These are phyloP conservation scores for Vaccinium darrowii DNA, from an alignment of 148 eudicot species.

Conservation along the genomic window DNA sequence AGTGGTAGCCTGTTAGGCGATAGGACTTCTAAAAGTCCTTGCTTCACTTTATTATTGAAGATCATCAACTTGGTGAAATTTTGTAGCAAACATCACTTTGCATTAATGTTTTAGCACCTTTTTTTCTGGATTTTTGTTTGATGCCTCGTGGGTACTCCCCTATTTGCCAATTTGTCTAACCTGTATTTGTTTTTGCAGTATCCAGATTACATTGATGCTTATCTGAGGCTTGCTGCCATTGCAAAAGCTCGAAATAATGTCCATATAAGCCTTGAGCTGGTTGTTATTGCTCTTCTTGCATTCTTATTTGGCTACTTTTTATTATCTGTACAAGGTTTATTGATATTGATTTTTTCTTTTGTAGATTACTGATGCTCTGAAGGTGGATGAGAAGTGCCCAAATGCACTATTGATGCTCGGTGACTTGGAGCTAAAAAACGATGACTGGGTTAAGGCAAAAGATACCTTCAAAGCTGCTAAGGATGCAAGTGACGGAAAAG, in stretches of 20 bases:
- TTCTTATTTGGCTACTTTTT: neutral
- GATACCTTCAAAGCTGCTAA: conserved; percentile 93
- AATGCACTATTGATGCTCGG: conserved; percentile 87
- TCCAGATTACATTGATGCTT: conserved; percentile 87
- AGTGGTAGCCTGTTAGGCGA: neutral
- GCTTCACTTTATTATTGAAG: neutral
- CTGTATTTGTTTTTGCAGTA: conserved; percentile 43
- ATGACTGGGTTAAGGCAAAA: conserved; percentile 99
- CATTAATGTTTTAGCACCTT: neutral
- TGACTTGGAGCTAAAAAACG: conserved; percentile 92
- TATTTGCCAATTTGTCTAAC: conserved; percentile 10
- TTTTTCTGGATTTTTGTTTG: conserved; percentile 10
- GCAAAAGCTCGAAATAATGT: conserved; percentile 87
- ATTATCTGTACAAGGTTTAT: neutral
- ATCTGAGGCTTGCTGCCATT: conserved; percentile 85
- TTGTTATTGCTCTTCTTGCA: conserved; percentile 28
- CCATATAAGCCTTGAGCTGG: conserved; percentile 86
- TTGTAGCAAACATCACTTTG: conserved; percentile 9
- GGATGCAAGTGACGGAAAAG: conserved; percentile 72
- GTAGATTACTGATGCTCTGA: conserved; percentile 83
- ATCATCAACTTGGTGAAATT: neutral
- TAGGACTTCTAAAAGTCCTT: neutral
- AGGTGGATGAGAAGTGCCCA: conserved; percentile 81
- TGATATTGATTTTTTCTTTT: conserved; percentile 10
- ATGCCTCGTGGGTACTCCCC: neutral